Percentiles rank a stretch among this genome's conserved stretches.
Conservation (phyloP, 768 basidiomycete species). For the Termitomyces sp. region DNA sequence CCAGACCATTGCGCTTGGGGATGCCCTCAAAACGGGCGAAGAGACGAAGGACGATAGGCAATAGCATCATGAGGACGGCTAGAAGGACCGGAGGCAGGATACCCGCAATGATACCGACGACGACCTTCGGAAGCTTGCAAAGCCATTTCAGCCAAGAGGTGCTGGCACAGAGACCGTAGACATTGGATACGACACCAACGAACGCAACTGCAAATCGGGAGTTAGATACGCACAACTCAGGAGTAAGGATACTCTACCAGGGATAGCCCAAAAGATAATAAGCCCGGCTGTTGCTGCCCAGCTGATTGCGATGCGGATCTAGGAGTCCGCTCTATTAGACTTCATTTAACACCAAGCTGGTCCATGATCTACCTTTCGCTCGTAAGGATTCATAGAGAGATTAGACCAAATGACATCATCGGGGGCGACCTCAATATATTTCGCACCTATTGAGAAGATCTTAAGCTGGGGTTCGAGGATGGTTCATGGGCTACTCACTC, state of each 20-base stretch:
- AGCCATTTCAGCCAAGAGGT: slow-evolving; percentile 83
- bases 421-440: slow-evolving; percentile 81
- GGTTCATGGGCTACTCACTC: slow-evolving; percentile 35
- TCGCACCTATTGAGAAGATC: slow-evolving; percentile 34
- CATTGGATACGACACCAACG: slow-evolving; percentile 84
- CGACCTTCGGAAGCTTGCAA: slow-evolving; percentile 58
- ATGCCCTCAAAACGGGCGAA: slow-evolving; percentile 88
- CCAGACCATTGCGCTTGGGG: slow-evolving; percentile 78
- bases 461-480: neutral
- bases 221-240: neutral
- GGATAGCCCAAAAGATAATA: slow-evolving; percentile 87
- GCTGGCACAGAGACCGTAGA: slow-evolving; percentile 62
- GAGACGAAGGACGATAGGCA: slow-evolving; percentile 77
- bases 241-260: slow-evolving; percentile 43
- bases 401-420: slow-evolving; percentile 93
- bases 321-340: neutral
- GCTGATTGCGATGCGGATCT: slow-evolving; percentile 58
- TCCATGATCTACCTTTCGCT: slow-evolving; percentile 51
- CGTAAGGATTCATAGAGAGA: slow-evolving; percentile 86
- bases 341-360: neutral
- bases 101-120: slow-evolving; percentile 84
- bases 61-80: slow-evolving; percentile 87
- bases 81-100: slow-evolving; percentile 85
- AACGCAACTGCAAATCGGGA: slow-evolving; percentile 55
- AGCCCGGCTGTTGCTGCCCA: slow-evolving; percentile 77